phyloP scores from a whole-genome alignment of 1,284 basidiomycete genomes.

The Rhodotorula sp. region DNA sequence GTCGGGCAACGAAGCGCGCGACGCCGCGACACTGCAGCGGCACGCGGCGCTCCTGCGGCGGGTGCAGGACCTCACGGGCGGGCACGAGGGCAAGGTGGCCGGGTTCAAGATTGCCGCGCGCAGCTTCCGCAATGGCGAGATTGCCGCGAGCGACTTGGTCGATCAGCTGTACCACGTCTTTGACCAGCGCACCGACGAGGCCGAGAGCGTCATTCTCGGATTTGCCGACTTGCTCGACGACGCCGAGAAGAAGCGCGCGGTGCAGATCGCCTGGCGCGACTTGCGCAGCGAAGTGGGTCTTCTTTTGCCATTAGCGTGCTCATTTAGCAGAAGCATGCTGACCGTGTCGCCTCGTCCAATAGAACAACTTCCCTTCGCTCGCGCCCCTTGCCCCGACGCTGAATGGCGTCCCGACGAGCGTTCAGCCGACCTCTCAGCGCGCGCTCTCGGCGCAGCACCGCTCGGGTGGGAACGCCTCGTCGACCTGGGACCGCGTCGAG shows the following conservation, averaged over 20 bases:
- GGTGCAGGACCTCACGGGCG: constrained; percentile 66
- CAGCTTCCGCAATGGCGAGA: constrained; percentile 75
- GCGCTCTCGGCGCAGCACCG: constrained; percentile 32
- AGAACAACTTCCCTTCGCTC: constrained; percentile 39
- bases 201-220: constrained; percentile 72
- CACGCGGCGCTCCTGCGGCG: constrained; percentile 70
- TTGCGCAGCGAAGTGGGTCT: constrained; percentile 74
- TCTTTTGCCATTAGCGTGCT: constrained; percentile 22
- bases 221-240: constrained; percentile 80
- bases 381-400: constrained; percentile 28
- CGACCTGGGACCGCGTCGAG: constrained; percentile 44
- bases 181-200: constrained; percentile 72
- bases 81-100: constrained; percentile 69
- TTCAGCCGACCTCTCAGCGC: constrained; percentile 18
- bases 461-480: constrained; percentile 4
- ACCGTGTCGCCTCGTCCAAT: constrained; percentile 13
- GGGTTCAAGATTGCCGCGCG: constrained; percentile 79
- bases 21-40: constrained; percentile 19
- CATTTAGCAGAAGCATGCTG: background rate
- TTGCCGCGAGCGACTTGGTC: constrained; percentile 77
- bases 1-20: background rate
- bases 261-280: constrained; percentile 76
- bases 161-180: constrained; percentile 83
- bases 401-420: constrained; percentile 23
- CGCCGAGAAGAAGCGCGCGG: constrained; percentile 74